phyloP scores from a whole-genome alignment of 345 rosid species.

The Pistacia integerrima region DNA sequence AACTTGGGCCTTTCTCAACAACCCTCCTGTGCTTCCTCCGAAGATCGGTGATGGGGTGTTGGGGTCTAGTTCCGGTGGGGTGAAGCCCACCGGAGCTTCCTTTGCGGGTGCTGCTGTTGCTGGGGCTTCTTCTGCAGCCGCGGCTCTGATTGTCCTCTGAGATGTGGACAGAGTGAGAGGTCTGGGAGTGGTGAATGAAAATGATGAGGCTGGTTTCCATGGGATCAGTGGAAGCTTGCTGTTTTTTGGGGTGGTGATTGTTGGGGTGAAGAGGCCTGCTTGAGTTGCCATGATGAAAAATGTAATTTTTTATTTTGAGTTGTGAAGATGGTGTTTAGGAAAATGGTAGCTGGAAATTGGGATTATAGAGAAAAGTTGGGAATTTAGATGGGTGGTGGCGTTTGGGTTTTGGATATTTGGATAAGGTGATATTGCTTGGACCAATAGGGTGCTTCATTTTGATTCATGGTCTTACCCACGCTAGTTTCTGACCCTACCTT shows the following conservation, averaged over 20 bases:
- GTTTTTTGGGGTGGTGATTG: constrained; percentile 50
- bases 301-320: background rate
- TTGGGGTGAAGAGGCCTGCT: constrained; percentile 62
- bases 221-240: constrained; percentile 40
- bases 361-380: constrained; percentile 14
- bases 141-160: constrained; percentile 38
- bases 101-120: constrained; percentile 30
- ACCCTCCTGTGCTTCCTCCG: constrained; percentile 85
- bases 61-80: constrained; percentile 79
- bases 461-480: constrained; percentile 22
- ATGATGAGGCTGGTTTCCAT: constrained; percentile 45
- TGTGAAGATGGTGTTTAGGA: no score
- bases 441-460: constrained; percentile 47
- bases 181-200: constrained; percentile 35
- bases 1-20: constrained; percentile 78
- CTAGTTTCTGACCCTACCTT: no score
- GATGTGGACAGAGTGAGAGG: constrained; percentile 39
- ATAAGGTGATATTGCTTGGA: constrained; percentile 47
- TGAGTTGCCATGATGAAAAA: constrained; percentile 60
- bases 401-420: constrained; percentile 22
- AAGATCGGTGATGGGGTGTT: constrained; percentile 93
- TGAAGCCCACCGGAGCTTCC: constrained; percentile 81
- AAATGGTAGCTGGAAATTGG: background rate
- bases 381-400: constrained; percentile 29
- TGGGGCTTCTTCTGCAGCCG: constrained; percentile 34